Conservation (phyloP, 495 filamentous ascomycete genomes). For the Aspergillus coremiiformis region DNA sequence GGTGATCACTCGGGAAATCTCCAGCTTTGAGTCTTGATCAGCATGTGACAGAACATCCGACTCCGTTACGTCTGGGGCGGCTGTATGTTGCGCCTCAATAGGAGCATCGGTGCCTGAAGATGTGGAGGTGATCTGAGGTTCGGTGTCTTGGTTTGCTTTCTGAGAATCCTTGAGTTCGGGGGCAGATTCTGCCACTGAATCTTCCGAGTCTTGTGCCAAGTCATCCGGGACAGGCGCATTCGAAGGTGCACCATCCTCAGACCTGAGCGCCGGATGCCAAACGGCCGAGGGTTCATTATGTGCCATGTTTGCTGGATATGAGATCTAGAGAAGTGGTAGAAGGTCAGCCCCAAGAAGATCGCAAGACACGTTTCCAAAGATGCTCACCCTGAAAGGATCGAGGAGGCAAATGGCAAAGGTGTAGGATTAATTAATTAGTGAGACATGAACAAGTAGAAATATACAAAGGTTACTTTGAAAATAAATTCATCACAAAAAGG, state of each 20-base stretch:
- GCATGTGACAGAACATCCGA: not conserved
- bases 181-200: slow-evolving; percentile 3
- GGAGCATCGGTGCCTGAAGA: not conserved
- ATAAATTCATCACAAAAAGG: slow-evolving; percentile 4
- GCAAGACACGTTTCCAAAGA: slow-evolving; percentile 12
- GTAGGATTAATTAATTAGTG: not conserved
- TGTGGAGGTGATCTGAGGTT: not conserved
- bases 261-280: slow-evolving; percentile 40
- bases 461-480: slow-evolving; percentile 1
- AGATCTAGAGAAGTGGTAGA: slow-evolving; percentile 1
- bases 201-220: slow-evolving; percentile 11
- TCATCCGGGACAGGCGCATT: slow-evolving; percentile 9
- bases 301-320: slow-evolving; percentile 12
- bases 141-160: not conserved
- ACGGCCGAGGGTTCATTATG: slow-evolving; percentile 15
- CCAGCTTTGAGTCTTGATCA: not conserved
- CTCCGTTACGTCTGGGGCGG: not conserved
- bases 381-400: slow-evolving; percentile 12
- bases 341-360: slow-evolving; percentile 3
- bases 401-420: slow-evolving; percentile 6
- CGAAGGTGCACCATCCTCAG: slow-evolving; percentile 16
- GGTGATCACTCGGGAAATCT: no score
- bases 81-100: not conserved
- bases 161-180: slow-evolving; percentile 1
- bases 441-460: slow-evolving; percentile 11